Conservation (phyloP, 2,329 filamentous ascomycete species). For the Paecilomyces formosus region DNA sequence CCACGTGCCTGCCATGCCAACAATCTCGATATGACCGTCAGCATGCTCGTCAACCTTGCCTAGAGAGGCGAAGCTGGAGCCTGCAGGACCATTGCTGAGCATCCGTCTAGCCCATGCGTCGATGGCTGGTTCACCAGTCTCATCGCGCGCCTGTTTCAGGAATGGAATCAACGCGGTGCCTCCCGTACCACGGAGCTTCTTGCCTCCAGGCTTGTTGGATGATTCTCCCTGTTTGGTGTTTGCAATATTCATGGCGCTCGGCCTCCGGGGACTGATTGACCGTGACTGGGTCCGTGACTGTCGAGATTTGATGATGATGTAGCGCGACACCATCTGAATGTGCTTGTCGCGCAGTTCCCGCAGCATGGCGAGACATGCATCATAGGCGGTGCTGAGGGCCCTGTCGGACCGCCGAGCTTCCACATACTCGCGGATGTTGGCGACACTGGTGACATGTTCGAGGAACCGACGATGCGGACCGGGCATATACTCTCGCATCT, state of each 20-base stretch:
- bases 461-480: constrained; percentile 86
- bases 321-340: constrained; percentile 90
- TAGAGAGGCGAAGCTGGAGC: constrained; percentile 33
- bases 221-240: constrained; percentile 29
- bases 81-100: constrained; percentile 45
- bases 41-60: constrained; percentile 48
- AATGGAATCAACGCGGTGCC: constrained; percentile 93
- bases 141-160: constrained; percentile 90
- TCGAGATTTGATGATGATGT: constrained; percentile 83
- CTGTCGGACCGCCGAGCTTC: constrained; percentile 53
- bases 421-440: constrained; percentile 84
- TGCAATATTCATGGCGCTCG: constrained; percentile 48
- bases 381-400: constrained; percentile 71
- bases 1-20: constrained; percentile 78
- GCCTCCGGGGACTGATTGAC: constrained; percentile 49
- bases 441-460: constrained; percentile 65
- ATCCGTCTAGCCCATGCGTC: constrained; percentile 55
- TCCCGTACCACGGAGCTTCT: constrained; percentile 77
- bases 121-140: constrained; percentile 88
- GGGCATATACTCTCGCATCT: constrained; percentile 98
- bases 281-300: constrained; percentile 61
- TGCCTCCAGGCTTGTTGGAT: constrained; percentile 26
- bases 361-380: constrained; percentile 78
- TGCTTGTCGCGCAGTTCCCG: constrained; percentile 81
- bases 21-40: constrained; percentile 49